Evolutionary conservation across 768 basidiomycete genomes (phyloP).

Genomic region (Boletus barrowsii): DNA sequence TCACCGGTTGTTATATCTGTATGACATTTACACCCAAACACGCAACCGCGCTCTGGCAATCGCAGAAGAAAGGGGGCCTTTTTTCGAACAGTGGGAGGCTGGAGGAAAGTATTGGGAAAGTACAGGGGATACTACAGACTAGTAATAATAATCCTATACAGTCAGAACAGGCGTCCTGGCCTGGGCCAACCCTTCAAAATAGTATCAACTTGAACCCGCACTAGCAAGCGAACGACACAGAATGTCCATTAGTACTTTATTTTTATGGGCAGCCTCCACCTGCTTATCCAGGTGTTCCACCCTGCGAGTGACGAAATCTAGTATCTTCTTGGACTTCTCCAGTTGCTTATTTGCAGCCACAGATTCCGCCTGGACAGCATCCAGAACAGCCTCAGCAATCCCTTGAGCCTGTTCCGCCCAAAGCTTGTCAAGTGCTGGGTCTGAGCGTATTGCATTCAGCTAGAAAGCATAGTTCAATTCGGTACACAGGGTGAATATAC

Average conservation of each 20-base stretch:
- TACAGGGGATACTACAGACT: not conserved
- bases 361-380: not conserved
- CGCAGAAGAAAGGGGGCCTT: not conserved
- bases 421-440: not conserved
- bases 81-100: not conserved
- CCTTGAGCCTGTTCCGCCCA: not conserved
- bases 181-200: no score
- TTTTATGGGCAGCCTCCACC: not conserved
- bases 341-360: not conserved
- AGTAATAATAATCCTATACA: no score
- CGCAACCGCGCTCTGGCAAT: not conserved
- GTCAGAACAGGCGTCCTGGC: no score
- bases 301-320: not conserved
- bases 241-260: not conserved
- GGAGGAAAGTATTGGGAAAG: not conserved
- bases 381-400: not conserved
- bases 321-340: not conserved
- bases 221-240: not conserved
- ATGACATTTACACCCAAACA: no score
- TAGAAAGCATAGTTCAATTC: no score
- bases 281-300: not conserved
- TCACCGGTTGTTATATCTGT: no score
- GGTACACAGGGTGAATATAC: no score
- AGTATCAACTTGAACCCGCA: no score
- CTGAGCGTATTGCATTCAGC: not conserved